Evolutionary conservation across 805 yeast species (phyloP).

Genomic region (Yarrowia sp.): DNA sequence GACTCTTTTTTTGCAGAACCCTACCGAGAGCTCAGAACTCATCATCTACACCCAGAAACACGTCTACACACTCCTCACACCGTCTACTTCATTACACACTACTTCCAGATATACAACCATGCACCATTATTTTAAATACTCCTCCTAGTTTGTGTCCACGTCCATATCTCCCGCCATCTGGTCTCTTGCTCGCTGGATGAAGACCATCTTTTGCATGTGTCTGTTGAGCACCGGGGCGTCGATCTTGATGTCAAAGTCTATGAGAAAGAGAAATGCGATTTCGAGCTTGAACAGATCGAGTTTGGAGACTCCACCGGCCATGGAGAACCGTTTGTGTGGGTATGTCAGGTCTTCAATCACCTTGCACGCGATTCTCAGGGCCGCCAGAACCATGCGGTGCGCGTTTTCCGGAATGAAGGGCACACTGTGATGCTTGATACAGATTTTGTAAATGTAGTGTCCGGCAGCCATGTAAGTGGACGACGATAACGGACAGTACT

Average conservation of each 20-base stretch:
- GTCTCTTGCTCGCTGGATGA: slow-evolving; percentile 13
- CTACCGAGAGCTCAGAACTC: no score
- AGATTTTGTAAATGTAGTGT: slow-evolving; percentile 49
- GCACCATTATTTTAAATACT: slow-evolving; percentile 1
- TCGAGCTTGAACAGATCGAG: slow-evolving; percentile 59
- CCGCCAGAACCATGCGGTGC: slow-evolving; percentile 56
- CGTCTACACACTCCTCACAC: no score
- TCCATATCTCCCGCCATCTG: background rate
- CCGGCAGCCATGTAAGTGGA: slow-evolving; percentile 53
- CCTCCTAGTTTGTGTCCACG: background rate
- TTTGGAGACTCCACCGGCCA: slow-evolving; percentile 57
- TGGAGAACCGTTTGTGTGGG: slow-evolving; percentile 56
- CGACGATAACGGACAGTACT: slow-evolving; percentile 52
- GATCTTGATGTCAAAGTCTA: slow-evolving; percentile 56
- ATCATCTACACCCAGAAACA: no score
- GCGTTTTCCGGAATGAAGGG: slow-evolving; percentile 52
- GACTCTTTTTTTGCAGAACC: no score
- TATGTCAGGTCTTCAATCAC: slow-evolving; percentile 57
- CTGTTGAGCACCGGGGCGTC: slow-evolving; percentile 30
- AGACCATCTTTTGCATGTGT: slow-evolving; percentile 11
- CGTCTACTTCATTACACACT: background rate
- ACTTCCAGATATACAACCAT: background rate
- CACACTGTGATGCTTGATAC: slow-evolving; percentile 47
- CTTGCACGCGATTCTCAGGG: slow-evolving; percentile 57
- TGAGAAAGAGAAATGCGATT: slow-evolving; percentile 57